Evolutionary conservation across 31 red algal genomes (phyloP).

Genomic region (Porphyra umbilicalis): DNA sequence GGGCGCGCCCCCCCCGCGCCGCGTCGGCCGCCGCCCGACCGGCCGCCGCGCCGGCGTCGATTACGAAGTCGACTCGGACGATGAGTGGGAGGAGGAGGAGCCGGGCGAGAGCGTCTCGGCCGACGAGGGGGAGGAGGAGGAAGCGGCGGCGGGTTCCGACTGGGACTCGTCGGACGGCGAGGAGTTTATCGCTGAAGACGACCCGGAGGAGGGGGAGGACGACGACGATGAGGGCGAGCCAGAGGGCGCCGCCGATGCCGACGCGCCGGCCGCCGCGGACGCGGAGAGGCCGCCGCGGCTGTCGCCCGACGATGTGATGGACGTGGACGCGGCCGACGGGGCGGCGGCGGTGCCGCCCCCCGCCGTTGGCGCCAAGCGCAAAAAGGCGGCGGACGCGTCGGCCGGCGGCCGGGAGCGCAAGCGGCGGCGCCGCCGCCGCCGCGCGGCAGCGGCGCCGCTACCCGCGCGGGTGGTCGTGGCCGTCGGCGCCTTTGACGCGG

Average conservation of each 20-base stretch:
- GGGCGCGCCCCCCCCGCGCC: too few relatives aligned
- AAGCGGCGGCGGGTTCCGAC: neutral
- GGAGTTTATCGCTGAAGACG: neutral
- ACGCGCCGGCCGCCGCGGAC: neutral
- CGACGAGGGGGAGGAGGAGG: neutral
- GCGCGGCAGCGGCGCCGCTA: neutral
- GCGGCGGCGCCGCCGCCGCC: neutral
- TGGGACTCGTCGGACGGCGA: neutral
- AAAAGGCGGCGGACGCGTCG: neutral
- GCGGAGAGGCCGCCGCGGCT: neutral
- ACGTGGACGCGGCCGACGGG: neutral
- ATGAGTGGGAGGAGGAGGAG: slow-evolving; percentile 10
- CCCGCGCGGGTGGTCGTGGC: neutral
- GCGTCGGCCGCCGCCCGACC: neutral
- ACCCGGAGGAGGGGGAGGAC: neutral
- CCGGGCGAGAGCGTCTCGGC: slow-evolving; percentile 13
- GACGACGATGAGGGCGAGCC: neutral
- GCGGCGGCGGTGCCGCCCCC: neutral
- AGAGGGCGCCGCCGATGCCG: neutral
- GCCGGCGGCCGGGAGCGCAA: neutral
- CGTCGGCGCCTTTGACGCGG: neutral
- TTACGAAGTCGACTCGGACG: slow-evolving; percentile 9
- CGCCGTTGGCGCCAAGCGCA: neutral
- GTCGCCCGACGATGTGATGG: neutral
- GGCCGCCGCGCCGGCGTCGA: neutral